Percentiles rank a stretch among this genome's conserved stretches.
Conservation (phyloP, 2,329 filamentous ascomycete genomes). For the Aspergillus sp. region DNA sequence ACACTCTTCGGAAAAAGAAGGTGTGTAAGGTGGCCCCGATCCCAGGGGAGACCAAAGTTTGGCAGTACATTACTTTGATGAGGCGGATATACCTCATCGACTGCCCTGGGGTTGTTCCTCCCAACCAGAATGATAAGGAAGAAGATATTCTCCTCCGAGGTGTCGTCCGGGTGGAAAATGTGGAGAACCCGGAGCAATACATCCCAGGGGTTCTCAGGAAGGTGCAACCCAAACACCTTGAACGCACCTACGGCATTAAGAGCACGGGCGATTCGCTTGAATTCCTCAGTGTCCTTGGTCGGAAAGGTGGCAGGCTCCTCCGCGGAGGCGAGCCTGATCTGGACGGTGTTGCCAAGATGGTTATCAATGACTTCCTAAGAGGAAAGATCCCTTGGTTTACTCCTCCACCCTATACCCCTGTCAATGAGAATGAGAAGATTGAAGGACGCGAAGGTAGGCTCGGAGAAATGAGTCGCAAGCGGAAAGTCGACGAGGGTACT, state of each 20-base stretch:
- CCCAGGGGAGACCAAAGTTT: constrained; percentile 93
- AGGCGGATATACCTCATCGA: constrained; percentile 93
- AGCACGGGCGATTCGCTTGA: constrained; percentile 67
- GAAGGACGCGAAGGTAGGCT: constrained; percentile 67
- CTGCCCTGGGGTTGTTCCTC: constrained; percentile 91
- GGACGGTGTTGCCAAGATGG: constrained; percentile 92
- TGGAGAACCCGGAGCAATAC: constrained; percentile 93
- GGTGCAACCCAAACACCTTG: constrained; percentile 78
- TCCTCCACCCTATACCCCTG: constrained; percentile 55
- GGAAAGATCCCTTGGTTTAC: constrained; percentile 97
- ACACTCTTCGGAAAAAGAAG: constrained; percentile 87
- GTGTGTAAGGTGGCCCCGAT: constrained; percentile 91
- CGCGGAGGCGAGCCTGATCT: constrained; percentile 92
- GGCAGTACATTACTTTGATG: constrained; percentile 96
- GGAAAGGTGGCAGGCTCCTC: constrained; percentile 76
- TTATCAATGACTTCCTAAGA: constrained; percentile 89
- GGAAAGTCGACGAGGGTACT: constrained; percentile 56
- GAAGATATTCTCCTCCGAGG: constrained; percentile 83
- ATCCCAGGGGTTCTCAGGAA: constrained; percentile 71
- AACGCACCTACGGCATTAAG: constrained; percentile 83
- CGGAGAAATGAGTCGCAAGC: constrained; percentile 72
- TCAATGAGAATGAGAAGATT: constrained; percentile 44
- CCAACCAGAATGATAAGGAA: constrained; percentile 71
- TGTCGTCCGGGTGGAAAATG: constrained; percentile 89
- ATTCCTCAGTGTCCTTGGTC: constrained; percentile 76